Base-by-base conservation (phyloP, 805 yeast genomes). In the Kuraishia floccosa region DNA sequence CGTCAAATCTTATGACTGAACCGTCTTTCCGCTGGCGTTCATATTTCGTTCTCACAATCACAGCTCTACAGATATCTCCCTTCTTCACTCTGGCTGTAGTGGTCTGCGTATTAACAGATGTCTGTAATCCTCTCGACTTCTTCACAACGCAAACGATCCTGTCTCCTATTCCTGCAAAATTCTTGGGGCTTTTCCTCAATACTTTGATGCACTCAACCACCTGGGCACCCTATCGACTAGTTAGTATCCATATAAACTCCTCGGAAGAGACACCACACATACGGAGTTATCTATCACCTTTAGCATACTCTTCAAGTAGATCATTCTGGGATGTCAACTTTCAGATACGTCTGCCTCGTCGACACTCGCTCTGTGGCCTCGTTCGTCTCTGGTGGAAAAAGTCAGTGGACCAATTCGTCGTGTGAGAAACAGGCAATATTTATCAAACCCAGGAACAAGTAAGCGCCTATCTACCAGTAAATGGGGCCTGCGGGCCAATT, bases 121-220 rank as follows among this genome's bases (percentile, higher is more conserved):
- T 68, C 29, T 76, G 68, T 38, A 80, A 54, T 10, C 95, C 89
- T 49, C 72, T 74, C 27, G 96, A 94, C 54, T 84, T 80, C 54
- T 87, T 87, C 30, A 91, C 89, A 37, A 91, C 98, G 33, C 85
- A 93, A 7, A 91, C 94, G 39, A 91, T 80, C 53, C 77, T 80
- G 56, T 91, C 98, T 28, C 98, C 96, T 17, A 86, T 75, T 33
- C 68, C 62, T 20, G 94, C 97, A 41, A 76, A 78, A 49, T 78
- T 78, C 52, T 68, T 74, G 19, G 95, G 95, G 2, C 80, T 75
- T 50, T 91, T 94, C 39, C 94, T 76, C 40, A 91, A 65, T 11
- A 91, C 96, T 56, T 89, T 89, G 64, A 91, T 86, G 55, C 97
- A 91, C 57, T 91, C 97, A 11, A 81, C 97, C 38, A 86, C 58